Evolutionary conservation across 2,329 filamentous ascomycete species (phyloP), one percentile per base, ranked within the genome.

Genomic region (Ophiostoma fasciatum): DNA sequence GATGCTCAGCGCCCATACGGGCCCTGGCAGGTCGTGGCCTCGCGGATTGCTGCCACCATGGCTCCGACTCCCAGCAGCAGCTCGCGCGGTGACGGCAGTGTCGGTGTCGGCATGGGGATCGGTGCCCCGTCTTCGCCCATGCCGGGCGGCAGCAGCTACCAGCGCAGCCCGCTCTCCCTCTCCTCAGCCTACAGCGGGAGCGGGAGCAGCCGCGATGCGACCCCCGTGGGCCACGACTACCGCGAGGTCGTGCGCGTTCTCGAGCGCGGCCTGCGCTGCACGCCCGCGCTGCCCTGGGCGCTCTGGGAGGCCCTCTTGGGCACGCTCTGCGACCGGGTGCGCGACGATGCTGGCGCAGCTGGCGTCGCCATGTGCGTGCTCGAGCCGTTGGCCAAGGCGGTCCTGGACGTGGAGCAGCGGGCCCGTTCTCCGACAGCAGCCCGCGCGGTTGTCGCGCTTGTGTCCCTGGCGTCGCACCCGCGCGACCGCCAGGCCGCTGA

Each of bases 201-300:
- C n/a, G 38, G 28, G n/a, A 30, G 27, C 12, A 22, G 26, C n/a
- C 36, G 28, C 14, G 28, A 47, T 22, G 60, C 64, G 8, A 55
- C 63, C 39, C 60, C 71, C 25, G 52, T 77, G 36, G 72, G 78
- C 12, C 71, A 74, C 10, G 76, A 83, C 38, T 85, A 82, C 44
- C 74, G 79, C 8, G 72, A 79, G 35, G 59, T 80, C 18, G 64
- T 77, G 13, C 75, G 69, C 14, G 68, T 92, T 23, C 62, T 93
- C 4, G 67, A 77, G 46, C 59, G 66, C 45, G 74, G 81, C 14
- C 51, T 80, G 32, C 53, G 55, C 21, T 57, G 60, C 17, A 63
- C 64, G 3, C 63, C 65, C 0, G 59, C 59, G 14, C 53, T 73
- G 7, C 63, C 66, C 0, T 57, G 55, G 45, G 40, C 55, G 13